Percentiles rank a stretch among this genome's conserved stretches.
phyloP scores from a whole-genome alignment of 257 asterid species.

The Catharanthus roseus region DNA sequence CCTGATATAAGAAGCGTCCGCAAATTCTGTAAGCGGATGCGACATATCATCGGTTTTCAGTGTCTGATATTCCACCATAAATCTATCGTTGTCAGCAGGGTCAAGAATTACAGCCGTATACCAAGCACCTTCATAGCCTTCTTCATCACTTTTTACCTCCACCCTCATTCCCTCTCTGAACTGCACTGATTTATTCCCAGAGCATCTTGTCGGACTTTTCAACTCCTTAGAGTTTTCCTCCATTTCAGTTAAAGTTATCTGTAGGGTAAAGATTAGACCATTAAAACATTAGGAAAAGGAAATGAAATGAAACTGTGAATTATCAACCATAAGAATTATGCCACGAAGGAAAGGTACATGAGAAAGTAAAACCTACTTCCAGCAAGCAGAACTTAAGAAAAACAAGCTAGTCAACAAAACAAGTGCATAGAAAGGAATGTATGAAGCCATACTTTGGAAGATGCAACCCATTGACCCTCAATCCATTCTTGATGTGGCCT shows the following conservation, averaged over 20 bases:
- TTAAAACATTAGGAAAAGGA: slow-evolving; percentile 1
- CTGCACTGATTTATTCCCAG: slow-evolving; percentile 23
- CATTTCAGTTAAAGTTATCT: slow-evolving; percentile 27
- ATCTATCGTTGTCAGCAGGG: slow-evolving; percentile 20
- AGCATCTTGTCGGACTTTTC: slow-evolving; percentile 30
- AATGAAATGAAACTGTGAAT: not conserved
- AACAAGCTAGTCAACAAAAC: not conserved
- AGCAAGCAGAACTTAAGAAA: not conserved
- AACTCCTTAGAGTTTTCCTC: slow-evolving; percentile 19
- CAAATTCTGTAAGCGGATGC: slow-evolving; percentile 34
- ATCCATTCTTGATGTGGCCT: slow-evolving; percentile 58
- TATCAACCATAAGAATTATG: not conserved
- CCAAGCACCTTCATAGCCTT: slow-evolving; percentile 70
- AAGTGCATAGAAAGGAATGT: not conserved
- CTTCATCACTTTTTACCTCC: slow-evolving; percentile 61
- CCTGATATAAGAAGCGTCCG: slow-evolving; percentile 37
- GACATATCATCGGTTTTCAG: slow-evolving; percentile 46
- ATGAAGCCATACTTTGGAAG: slow-evolving; percentile 30
- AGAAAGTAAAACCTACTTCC: not conserved
- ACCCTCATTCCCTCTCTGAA: slow-evolving; percentile 46
- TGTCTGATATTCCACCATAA: slow-evolving; percentile 56
- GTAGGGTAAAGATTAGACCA: slow-evolving; percentile 17
- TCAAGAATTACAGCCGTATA: slow-evolving; percentile 40
- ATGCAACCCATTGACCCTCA: slow-evolving; percentile 41
- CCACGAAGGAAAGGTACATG: not conserved